Evolutionary conservation across 805 yeast species (phyloP).

Genomic region (Candida palmyrensis): DNA sequence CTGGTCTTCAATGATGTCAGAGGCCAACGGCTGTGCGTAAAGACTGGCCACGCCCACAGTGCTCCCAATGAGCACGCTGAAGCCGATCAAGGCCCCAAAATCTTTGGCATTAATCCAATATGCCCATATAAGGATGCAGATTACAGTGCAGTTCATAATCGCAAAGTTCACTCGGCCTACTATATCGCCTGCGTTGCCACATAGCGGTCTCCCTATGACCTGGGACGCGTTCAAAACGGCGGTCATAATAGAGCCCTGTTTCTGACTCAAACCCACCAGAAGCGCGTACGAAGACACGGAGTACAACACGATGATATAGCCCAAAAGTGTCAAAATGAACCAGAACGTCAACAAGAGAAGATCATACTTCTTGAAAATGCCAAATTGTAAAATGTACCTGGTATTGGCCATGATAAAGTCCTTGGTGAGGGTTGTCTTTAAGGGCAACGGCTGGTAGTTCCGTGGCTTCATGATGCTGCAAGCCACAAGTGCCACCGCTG

Average conservation of each 20-base stretch:
- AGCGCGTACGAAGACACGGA: slow-evolving; percentile 35
- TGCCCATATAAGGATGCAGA: slow-evolving; percentile 24
- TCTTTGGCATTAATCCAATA: slow-evolving; percentile 35
- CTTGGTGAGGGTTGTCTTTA: slow-evolving; percentile 17
- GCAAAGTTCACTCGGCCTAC: slow-evolving; percentile 42
- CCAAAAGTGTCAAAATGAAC: slow-evolving; percentile 34
- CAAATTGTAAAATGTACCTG: slow-evolving; percentile 30
- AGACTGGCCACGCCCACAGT: slow-evolving; percentile 26
- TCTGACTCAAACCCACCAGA: slow-evolving; percentile 38
- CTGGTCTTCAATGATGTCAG: slow-evolving; percentile 15
- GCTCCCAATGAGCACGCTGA: slow-evolving; percentile 24
- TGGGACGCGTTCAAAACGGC: slow-evolving; percentile 39
- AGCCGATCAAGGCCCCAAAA: slow-evolving; percentile 26
- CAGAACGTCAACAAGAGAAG: slow-evolving; percentile 22
- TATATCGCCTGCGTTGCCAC: slow-evolving; percentile 43
- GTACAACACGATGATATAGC: slow-evolving; percentile 31
- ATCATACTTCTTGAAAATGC: slow-evolving; percentile 19
- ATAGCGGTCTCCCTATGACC: slow-evolving; percentile 44
- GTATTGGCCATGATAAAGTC: slow-evolving; percentile 16
- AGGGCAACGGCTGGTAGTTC: slow-evolving; percentile 21
- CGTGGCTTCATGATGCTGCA: slow-evolving; percentile 43
- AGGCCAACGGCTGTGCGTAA: slow-evolving; percentile 19
- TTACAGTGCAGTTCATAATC: slow-evolving; percentile 13
- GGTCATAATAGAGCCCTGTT: slow-evolving; percentile 28
- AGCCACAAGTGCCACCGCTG: slow-evolving; percentile 30